A percentile compares a stretch with the other conserved stretches of the same genome.
phyloP scores from a whole-genome alignment of 352 stramenopile genomes.

The Globisporangium iwayamae region DNA sequence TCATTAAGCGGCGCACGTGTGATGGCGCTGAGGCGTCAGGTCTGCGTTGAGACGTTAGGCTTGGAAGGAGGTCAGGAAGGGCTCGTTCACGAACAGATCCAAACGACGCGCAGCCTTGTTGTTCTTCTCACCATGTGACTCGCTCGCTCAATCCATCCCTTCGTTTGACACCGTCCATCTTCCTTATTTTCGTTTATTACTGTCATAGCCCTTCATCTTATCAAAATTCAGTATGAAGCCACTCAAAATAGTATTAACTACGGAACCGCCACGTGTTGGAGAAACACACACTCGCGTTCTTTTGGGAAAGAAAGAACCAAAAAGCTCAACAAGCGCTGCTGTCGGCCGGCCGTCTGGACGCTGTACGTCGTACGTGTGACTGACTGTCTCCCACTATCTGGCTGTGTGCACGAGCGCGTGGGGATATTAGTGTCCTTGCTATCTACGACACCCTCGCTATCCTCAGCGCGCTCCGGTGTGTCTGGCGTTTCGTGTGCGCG shows the following conservation, averaged over 20 bases:
- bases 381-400: background rate
- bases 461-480: background rate
- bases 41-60: no score
- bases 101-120: background rate
- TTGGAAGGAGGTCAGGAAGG: no score
- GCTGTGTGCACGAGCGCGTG: background rate
- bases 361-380: background rate
- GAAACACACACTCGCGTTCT: background rate
- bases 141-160: background rate
- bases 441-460: background rate
- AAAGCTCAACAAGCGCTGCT: slow-evolving; percentile 1
- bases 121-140: background rate
- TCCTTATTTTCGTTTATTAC: slow-evolving; percentile 1
- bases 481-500: background rate
- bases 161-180: background rate
- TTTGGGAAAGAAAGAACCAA: slow-evolving; percentile 5
- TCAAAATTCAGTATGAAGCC: background rate
- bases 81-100: background rate
- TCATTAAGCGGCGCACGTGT: no score
- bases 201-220: background rate
- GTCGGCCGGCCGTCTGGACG: background rate
- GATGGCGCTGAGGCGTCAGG: background rate
- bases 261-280: background rate
- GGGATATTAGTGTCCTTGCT: background rate
- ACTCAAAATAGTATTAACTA: background rate